A percentile compares a stretch with the other conserved stretches of the same genome.
phyloP scores from a whole-genome alignment of 371 early-diverging fungal species.

The Coemansia sp. region DNA sequence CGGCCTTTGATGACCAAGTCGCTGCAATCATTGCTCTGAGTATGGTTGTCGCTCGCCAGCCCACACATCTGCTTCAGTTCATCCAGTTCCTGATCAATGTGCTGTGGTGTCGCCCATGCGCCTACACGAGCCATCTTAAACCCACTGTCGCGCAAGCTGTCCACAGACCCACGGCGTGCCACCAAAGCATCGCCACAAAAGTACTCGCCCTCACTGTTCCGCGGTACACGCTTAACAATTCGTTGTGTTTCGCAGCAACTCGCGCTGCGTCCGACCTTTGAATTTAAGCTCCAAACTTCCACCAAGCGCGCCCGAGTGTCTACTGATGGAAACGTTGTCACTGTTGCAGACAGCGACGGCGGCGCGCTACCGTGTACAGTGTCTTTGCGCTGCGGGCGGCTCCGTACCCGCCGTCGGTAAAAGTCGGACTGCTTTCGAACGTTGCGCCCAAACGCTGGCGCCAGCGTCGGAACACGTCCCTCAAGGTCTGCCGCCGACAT shows the following conservation, averaged over 20 bases:
- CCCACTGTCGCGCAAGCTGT: constrained; percentile 1
- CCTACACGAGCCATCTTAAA: constrained; percentile 15
- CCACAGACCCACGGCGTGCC: constrained; percentile 5
- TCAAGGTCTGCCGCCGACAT: constrained; percentile 5
- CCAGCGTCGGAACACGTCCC: background rate
- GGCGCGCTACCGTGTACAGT: background rate
- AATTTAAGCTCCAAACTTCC: background rate
- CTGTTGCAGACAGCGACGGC: background rate
- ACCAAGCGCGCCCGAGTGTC: background rate
- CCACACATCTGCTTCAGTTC: background rate
- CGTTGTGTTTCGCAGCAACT: background rate
- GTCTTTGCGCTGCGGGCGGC: background rate
- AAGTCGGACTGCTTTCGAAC: background rate
- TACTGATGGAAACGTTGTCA: background rate
- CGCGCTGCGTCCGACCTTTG: background rate
- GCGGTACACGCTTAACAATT: too few species aligned
- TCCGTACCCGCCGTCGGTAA: background rate
- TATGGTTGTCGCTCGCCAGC: background rate
- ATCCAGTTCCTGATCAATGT: constrained; percentile 20
- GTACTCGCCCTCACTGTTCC: constrained; percentile 5
- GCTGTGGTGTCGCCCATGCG: constrained; percentile 14
- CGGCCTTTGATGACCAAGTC: background rate
- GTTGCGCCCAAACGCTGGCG: constrained; percentile 9
- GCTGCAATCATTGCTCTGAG: background rate
- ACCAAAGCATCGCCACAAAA: background rate